Evolutionary conservation across 768 basidiomycete species (phyloP).

Genomic region (Crassisporium funariophilum): DNA sequence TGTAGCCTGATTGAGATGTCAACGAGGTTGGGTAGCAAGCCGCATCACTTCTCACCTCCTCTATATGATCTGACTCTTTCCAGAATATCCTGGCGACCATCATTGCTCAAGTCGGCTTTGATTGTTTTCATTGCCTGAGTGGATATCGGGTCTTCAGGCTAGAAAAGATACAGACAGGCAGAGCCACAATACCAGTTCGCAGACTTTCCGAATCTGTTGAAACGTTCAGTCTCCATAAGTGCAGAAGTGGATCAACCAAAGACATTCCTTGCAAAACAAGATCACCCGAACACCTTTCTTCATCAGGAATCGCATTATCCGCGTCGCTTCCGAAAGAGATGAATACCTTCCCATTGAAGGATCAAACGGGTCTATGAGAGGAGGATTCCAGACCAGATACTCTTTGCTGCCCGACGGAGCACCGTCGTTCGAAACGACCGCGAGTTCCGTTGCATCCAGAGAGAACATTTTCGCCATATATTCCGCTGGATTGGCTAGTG

Average conservation of each 20-base stretch:
- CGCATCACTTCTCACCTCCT: slow-evolving; percentile 54
- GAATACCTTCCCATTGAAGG: slow-evolving; percentile 56
- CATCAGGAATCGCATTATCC: slow-evolving; percentile 80
- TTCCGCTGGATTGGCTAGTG: slow-evolving; percentile 70
- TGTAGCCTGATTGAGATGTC: slow-evolving; percentile 55
- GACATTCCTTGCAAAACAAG: slow-evolving; percentile 79
- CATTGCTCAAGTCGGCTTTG: slow-evolving; percentile 66
- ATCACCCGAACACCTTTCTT: slow-evolving; percentile 79
- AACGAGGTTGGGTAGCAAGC: neutral
- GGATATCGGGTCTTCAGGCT: neutral
- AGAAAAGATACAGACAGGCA: neutral
- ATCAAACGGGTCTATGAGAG: slow-evolving; percentile 55
- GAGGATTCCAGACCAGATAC: slow-evolving; percentile 77
- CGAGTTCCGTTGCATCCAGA: slow-evolving; percentile 58
- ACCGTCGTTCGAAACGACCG: slow-evolving; percentile 76
- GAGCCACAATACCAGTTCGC: slow-evolving; percentile 64
- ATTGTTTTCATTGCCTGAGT: slow-evolving; percentile 77
- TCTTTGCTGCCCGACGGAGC: slow-evolving; percentile 83
- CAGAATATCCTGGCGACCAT: slow-evolving; percentile 76
- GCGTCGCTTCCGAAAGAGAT: slow-evolving; percentile 67
- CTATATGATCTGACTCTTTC: slow-evolving; percentile 80
- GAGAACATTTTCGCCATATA: slow-evolving; percentile 83
- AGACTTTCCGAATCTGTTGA: slow-evolving; percentile 71
- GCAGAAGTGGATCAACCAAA: neutral
- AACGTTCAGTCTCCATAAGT: neutral